Evolutionary conservation across 139 green algal species (phyloP), one percentile per base, ranked within the genome.

Genomic region (Klebsormidium nitens): DNA sequence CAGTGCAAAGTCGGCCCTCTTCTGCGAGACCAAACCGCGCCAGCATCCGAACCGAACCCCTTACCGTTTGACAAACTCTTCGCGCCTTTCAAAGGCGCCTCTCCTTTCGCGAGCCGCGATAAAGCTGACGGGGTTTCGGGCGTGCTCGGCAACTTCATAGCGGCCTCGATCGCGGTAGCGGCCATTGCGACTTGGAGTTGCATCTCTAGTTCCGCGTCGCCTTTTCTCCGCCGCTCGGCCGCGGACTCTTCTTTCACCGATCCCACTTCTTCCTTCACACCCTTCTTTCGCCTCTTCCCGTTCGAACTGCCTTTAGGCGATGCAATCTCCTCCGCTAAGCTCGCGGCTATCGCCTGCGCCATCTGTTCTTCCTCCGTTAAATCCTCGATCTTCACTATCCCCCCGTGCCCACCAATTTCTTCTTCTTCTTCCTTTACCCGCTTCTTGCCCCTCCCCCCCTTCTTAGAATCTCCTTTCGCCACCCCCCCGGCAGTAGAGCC

Each of bases 181-280:
- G 77, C 66, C 58, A 96, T 62, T 0, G 90, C 90, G 68, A 91
- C 85, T 23, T 80, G 82, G 34, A 96, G 68, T 80, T 95, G 74
- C 35, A 77, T 80, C 65, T 96, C 90, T 64, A 91, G 88, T 59
- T 95, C 90, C n/a, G 89, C 73, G 32, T 96, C 90, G 0, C 89
- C 88, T 26, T 68, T 75, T 14, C 80, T 76, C 36, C 47, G 63
- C 31, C 28, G 26, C 36, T 36, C 3, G 35, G 36, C 4, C 31
- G 49, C n/a, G 40, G 46, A 55, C 56, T 17, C 57, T 32, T 29
- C 1, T 19, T 48, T 34, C 39, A 4, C 46, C 47, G 49, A 35
- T 79, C 78, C 46, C 71, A 37, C 65, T 68, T 77, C 11, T 31
- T 67, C 6, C 14, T 19, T 36, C 36, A 64, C 40, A 23, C 46